A percentile compares a stretch with the other conserved stretches of the same genome.
Conservation (phyloP, 345 rosid species). For the Leavenworthia alabamica region DNA sequence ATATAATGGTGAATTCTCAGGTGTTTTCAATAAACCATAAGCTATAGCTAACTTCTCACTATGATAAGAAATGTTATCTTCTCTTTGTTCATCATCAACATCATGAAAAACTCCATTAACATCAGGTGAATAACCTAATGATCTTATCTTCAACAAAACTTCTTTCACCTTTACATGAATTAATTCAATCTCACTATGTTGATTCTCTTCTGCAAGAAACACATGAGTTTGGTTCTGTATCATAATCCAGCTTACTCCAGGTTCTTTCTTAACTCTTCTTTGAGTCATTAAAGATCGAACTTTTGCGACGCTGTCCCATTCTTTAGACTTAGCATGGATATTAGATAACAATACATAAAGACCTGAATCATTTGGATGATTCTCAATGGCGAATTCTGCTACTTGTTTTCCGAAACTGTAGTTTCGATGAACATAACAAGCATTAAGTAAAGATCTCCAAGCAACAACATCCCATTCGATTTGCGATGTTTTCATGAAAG, state of each 20-base stretch:
- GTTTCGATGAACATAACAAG: slow-evolving; percentile 56
- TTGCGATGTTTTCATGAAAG: slow-evolving; percentile 56
- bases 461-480: slow-evolving; percentile 75
- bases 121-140: slow-evolving; percentile 64
- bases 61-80: slow-evolving; percentile 58
- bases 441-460: slow-evolving; percentile 66
- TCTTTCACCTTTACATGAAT: slow-evolving; percentile 56
- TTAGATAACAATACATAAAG: slow-evolving; percentile 34
- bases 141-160: slow-evolving; percentile 51
- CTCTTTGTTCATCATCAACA: slow-evolving; percentile 83
- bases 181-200: slow-evolving; percentile 52
- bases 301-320: slow-evolving; percentile 64
- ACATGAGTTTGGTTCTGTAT: slow-evolving; percentile 47
- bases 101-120: slow-evolving; percentile 54
- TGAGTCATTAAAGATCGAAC: slow-evolving; percentile 62
- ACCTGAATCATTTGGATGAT: slow-evolving; percentile 57
- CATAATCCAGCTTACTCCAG: slow-evolving; percentile 84
- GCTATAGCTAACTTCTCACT: slow-evolving; percentile 87
- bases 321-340: slow-evolving; percentile 57
- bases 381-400: slow-evolving; percentile 39
- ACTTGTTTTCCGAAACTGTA: slow-evolving; percentile 50
- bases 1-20: slow-evolving; percentile 48
- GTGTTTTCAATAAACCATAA: slow-evolving; percentile 63
- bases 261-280: slow-evolving; percentile 66
- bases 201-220: slow-evolving; percentile 57